Evolutionary conservation across 2,329 filamentous ascomycete species (phyloP).

Genomic region (Pezicula rhizophila): DNA sequence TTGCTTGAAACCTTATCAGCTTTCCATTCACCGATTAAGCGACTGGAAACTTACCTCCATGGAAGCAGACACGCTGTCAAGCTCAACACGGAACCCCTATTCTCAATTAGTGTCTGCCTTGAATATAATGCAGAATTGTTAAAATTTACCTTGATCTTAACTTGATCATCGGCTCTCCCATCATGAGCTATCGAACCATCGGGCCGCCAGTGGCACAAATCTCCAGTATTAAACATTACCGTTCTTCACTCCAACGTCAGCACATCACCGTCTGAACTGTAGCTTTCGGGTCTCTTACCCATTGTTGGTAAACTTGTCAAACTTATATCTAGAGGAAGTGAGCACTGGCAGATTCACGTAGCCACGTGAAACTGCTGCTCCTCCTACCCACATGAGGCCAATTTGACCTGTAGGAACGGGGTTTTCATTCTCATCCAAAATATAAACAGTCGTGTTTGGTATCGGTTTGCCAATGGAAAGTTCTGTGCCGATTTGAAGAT

Average conservation of each 20-base stretch:
- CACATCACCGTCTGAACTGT: neutral
- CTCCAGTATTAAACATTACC: conserved; percentile 55
- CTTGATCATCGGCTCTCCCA: conserved; percentile 54
- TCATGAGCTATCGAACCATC: conserved; percentile 49
- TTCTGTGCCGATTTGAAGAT: conserved; percentile 36
- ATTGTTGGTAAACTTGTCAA: conserved; percentile 44
- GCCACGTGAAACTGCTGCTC: conserved; percentile 29
- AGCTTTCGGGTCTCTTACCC: conserved; percentile 33
- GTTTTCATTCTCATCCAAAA: conserved; percentile 34
- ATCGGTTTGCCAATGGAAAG: conserved; percentile 50
- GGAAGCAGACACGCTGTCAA: conserved; percentile 50
- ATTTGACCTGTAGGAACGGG: conserved; percentile 33
- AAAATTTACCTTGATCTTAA: conserved; percentile 47
- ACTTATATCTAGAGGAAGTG: conserved; percentile 42
- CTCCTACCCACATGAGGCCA: conserved; percentile 38
- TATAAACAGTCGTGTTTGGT: conserved; percentile 48
- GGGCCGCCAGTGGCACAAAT: conserved; percentile 47
- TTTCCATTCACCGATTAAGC: neutral
- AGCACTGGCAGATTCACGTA: conserved; percentile 31
- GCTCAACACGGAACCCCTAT: conserved; percentile 53
- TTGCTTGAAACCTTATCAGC: neutral
- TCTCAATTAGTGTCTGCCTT: neutral
- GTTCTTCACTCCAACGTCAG: conserved; percentile 23
- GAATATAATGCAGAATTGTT: neutral
- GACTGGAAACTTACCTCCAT: conserved; percentile 33